Evolutionary conservation across 108 stramenopile genomes (phyloP).

Genomic region (Pseudonitzschia delicatissima): DNA sequence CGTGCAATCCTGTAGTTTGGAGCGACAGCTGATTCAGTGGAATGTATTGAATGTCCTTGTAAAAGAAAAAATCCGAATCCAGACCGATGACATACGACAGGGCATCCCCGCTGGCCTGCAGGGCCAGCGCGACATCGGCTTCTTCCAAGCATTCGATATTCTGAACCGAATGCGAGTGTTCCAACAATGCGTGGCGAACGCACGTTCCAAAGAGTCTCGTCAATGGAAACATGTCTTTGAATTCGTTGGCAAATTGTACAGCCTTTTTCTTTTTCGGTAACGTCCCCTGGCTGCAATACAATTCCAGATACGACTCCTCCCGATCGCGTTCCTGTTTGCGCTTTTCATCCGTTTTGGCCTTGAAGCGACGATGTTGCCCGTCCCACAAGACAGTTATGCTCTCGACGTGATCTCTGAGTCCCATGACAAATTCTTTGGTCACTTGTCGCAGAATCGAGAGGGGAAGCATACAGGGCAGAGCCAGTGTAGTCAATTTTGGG

Average conservation of each 20-base stretch:
- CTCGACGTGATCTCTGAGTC: constrained; percentile 19
- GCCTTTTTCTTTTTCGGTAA: constrained; percentile 20
- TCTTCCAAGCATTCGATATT: constrained; percentile 52
- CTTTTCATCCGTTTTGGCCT: constrained; percentile 20
- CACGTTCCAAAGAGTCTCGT: constrained; percentile 36
- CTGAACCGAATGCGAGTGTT: background rate
- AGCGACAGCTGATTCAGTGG: constrained; percentile 28
- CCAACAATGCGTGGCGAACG: constrained; percentile 19
- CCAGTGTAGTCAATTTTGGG: constrained; percentile 7
- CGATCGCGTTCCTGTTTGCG: constrained; percentile 28
- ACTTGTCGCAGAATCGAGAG: constrained; percentile 37
- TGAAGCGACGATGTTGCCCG: constrained; percentile 42
- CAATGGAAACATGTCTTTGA: constrained; percentile 38
- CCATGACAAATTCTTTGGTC: constrained; percentile 39
- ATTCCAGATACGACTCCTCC: constrained; percentile 39
- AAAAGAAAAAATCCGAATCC: constrained; percentile 70
- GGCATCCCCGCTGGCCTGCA: constrained; percentile 29
- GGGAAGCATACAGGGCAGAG: constrained; percentile 53
- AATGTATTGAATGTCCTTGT: constrained; percentile 53
- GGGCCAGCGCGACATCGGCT: constrained; percentile 65
- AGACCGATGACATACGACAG: constrained; percentile 43
- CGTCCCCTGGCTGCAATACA: constrained; percentile 46
- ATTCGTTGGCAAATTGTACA: constrained; percentile 20
- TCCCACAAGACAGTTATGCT: constrained; percentile 51
- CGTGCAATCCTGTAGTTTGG: constrained; percentile 5